Conservation (phyloP, 495 filamentous ascomycete species). For the Penicillium silybi region DNA sequence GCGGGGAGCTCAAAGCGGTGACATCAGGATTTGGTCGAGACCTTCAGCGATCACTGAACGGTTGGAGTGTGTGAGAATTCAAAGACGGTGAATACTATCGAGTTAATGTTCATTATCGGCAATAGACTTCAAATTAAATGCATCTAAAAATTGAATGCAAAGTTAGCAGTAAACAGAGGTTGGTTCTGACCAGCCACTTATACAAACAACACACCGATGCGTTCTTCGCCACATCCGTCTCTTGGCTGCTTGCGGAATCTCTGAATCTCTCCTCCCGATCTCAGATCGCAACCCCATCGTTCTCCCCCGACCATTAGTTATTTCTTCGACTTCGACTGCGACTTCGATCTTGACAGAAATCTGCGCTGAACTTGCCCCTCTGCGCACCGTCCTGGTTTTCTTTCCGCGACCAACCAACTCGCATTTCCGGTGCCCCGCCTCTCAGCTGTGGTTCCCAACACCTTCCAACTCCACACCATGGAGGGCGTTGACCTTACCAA, state of each 20-base stretch:
- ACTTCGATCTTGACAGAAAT: not conserved
- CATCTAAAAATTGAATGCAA: no score
- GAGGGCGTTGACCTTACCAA: slow-evolving; percentile 73
- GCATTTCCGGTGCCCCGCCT: slow-evolving; percentile 24
- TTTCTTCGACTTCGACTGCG: not conserved
- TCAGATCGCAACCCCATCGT: not conserved
- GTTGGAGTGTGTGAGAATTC: not conserved
- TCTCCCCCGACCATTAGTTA: not conserved
- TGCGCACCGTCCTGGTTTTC: slow-evolving; percentile 12
- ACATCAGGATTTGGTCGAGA: slow-evolving; percentile 13
- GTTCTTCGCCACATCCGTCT: slow-evolving; percentile 21
- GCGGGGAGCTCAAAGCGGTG: slow-evolving; percentile 4
- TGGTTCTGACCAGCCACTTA: slow-evolving; percentile 1
- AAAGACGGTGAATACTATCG: no score
- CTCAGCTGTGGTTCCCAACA: slow-evolving; percentile 16
- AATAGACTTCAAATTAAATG: no score
- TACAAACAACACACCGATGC: slow-evolving; percentile 5
- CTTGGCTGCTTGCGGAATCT: slow-evolving; percentile 25
- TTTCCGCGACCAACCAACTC: slow-evolving; percentile 15
- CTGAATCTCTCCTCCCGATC: not conserved
- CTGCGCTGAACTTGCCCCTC: slow-evolving; percentile 5
- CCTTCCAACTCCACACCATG: slow-evolving; percentile 48
- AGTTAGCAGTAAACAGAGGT: no score
- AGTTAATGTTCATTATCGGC: no score
- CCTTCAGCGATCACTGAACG: not conserved